Evolutionary conservation across 106 monocot species (phyloP).

Genomic region (Acorus calamus): DNA sequence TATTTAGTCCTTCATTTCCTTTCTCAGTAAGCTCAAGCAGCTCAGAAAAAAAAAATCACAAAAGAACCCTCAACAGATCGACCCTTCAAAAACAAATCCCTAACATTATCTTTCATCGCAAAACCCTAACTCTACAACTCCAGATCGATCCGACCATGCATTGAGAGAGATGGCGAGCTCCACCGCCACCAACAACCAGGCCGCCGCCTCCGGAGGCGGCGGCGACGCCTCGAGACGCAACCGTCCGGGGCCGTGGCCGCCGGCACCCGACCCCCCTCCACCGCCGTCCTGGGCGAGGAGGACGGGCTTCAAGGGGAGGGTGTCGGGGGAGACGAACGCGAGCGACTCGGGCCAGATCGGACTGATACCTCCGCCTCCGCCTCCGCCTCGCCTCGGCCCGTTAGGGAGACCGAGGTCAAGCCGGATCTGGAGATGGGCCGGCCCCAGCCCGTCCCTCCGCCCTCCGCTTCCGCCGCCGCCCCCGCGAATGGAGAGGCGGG

Average conservation of each 20-base stretch:
- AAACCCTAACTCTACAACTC: too few relatives aligned
- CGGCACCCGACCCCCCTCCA: slow-evolving; percentile 10
- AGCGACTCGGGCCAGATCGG: slow-evolving; percentile 49
- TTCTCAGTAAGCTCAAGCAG: too few relatives aligned
- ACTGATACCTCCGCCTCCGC: too few relatives aligned
- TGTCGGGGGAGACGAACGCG: slow-evolving; percentile 48
- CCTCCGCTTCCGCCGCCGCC: slow-evolving; percentile 21
- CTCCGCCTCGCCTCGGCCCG: slow-evolving; percentile 19
- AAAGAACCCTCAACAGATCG: too few relatives aligned
- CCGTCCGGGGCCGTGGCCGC: slow-evolving; percentile 66
- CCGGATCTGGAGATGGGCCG: slow-evolving; percentile 63
- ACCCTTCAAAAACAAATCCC: too few relatives aligned
- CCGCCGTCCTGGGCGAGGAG: slow-evolving; percentile 86
- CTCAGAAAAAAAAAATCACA: too few relatives aligned
- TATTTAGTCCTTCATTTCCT: too few relatives aligned
- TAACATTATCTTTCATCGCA: too few relatives aligned
- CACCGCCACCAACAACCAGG: too few relatives aligned
- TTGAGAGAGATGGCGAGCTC: too few relatives aligned
- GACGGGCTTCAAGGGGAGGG: slow-evolving; percentile 52
- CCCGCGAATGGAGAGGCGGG: slow-evolving; percentile 11
- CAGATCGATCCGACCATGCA: too few relatives aligned
- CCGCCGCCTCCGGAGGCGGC: too few relatives aligned
- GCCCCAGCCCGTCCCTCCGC: slow-evolving; percentile 8
- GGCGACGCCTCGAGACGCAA: slow-evolving; percentile 11
- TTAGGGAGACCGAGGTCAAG: slow-evolving; percentile 12